phyloP scores from a whole-genome alignment of 2,329 filamentous ascomycete species.

The Curvularia lunata region DNA sequence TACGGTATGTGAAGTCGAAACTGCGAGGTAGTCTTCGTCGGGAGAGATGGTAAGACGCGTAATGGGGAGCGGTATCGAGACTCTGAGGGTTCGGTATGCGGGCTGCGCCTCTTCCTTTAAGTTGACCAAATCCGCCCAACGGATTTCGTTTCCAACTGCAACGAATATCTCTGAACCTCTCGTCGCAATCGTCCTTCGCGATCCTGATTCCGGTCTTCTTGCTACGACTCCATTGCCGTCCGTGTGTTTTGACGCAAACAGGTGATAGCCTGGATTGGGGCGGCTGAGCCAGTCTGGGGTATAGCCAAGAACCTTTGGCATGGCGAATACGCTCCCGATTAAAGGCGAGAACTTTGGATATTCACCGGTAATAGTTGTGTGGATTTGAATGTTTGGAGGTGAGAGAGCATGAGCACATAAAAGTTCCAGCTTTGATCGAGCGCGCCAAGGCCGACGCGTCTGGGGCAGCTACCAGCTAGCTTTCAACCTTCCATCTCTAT shows the following conservation, averaged over 20 bases:
- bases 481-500: conserved; percentile 1
- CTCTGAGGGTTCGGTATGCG: conserved; percentile 64
- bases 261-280: conserved; percentile 75
- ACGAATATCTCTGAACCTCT: conserved; percentile 88
- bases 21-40: conserved; percentile 78
- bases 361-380: conserved; percentile 11
- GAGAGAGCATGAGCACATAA: conserved; percentile 17
- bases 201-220: conserved; percentile 44
- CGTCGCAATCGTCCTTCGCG: conserved; percentile 72
- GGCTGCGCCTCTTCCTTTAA: conserved; percentile 66
- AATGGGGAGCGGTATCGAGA: conserved; percentile 80
- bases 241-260: conserved; percentile 68
- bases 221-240: conserved; percentile 37
- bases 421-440: conserved; percentile 19
- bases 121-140: conserved; percentile 85
- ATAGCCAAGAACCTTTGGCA: conserved; percentile 87
- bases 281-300: conserved; percentile 86
- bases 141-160: conserved; percentile 84
- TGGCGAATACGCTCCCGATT: conserved; percentile 48
- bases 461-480: conserved; percentile 23
- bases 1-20: conserved; percentile 85
- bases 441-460: conserved; percentile 19
- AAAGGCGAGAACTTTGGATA: neutral
- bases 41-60: conserved; percentile 86
- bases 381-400: conserved; percentile 2